These are phyloP conservation scores for Monilinia laxa DNA, from an alignment of 2,329 filamentous ascomycete genomes.

Conservation along the genomic window DNA sequence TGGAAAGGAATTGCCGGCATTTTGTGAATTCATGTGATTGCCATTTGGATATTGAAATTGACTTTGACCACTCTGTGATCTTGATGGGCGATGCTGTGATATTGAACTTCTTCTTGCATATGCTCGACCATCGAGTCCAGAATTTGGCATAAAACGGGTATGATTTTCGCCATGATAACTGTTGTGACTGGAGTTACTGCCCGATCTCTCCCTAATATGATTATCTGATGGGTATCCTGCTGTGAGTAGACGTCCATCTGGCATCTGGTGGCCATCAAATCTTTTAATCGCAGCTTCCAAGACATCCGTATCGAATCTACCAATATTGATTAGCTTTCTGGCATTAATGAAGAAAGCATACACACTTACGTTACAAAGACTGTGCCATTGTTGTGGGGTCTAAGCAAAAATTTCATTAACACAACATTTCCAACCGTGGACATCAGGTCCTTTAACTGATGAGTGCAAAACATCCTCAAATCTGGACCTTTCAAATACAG, in stretches of 20 bases:
- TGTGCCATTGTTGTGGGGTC: not conserved
- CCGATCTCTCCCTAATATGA: constrained; percentile 19
- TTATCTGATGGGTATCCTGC: constrained; percentile 20
- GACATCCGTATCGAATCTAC: constrained; percentile 19
- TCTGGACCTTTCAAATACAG: constrained; percentile 26
- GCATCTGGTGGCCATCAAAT: constrained; percentile 18
- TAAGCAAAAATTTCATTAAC: constrained; percentile 29
- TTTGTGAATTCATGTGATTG: not conserved
- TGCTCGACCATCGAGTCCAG: not conserved
- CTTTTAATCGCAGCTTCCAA: constrained; percentile 8
- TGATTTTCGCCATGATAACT: constrained; percentile 12
- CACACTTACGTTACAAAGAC: constrained; percentile 34
- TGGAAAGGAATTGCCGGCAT: not conserved
- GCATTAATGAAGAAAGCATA: not conserved
- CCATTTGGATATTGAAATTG: constrained; percentile 7
- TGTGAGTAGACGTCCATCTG: constrained; percentile 7
- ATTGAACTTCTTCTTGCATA: constrained; percentile 9
- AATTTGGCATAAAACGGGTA: not conserved
- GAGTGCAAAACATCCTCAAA: constrained; percentile 25
- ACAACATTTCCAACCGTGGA: constrained; percentile 32
- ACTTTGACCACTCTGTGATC: constrained; percentile 12
- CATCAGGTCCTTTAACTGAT: constrained; percentile 31
- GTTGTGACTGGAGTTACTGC: constrained; percentile 24
- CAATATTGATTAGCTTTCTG: not conserved
- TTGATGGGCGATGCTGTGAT: constrained; percentile 21